phyloP scores from a whole-genome alignment of 2,329 filamentous ascomycete genomes.

The Tolypocladium ovalisporum region DNA sequence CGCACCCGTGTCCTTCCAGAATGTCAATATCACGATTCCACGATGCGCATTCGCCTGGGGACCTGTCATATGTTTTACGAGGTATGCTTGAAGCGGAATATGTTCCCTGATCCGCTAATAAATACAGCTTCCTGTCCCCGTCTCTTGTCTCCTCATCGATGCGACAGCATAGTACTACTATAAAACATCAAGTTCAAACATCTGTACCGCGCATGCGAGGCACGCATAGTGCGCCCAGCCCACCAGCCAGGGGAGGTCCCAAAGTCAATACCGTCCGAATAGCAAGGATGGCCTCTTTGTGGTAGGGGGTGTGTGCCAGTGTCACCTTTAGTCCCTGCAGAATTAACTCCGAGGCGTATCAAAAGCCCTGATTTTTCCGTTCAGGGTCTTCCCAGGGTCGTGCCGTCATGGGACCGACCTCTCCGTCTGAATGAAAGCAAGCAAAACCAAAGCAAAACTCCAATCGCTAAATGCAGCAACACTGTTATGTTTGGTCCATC shows the following conservation, averaged over 20 bases:
- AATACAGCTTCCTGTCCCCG: background rate
- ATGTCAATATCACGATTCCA: too few species aligned
- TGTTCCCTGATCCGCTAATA: background rate
- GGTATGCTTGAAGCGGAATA: background rate
- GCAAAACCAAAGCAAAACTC: constrained; percentile 19
- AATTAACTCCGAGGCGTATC: background rate
- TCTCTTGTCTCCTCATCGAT: background rate
- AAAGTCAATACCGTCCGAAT: background rate
- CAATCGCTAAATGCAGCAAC: constrained; percentile 25
- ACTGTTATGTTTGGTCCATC: background rate
- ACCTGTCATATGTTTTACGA: too few species aligned
- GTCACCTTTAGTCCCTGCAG: background rate
- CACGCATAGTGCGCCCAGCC: background rate
- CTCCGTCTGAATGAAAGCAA: constrained; percentile 9
- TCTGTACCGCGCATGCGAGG: background rate
- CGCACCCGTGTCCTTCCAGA: too few species aligned
- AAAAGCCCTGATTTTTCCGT: background rate
- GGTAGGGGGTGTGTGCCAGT: background rate
- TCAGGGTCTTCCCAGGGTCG: background rate
- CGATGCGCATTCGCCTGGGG: too few species aligned
- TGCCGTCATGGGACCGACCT: constrained; percentile 3
- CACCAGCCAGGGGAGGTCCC: background rate
- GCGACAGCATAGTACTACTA: constrained; percentile 9
- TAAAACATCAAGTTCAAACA: constrained; percentile 17
- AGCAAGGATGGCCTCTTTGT: background rate